Evolutionary conservation across 75 land plant genomes (phyloP).

Genomic region (Isoetes taiwanensis): DNA sequence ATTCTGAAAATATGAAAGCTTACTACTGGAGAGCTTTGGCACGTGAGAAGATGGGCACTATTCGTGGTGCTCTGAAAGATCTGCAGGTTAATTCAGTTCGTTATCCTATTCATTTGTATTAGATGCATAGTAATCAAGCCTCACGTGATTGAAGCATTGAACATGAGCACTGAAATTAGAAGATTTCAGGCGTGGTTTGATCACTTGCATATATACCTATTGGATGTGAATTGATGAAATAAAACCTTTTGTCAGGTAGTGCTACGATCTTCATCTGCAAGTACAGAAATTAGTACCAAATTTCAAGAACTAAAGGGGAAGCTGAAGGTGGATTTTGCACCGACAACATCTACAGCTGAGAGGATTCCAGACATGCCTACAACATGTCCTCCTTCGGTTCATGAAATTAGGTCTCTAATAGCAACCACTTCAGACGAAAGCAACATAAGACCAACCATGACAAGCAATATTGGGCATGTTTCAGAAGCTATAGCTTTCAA

Average conservation of each 20-base stretch:
- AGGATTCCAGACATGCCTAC: neutral
- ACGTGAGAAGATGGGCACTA: neutral
- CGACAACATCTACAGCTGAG: neutral
- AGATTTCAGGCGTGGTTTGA: neutral
- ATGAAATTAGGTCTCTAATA: neutral
- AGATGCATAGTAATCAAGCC: neutral
- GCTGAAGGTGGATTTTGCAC: neutral
- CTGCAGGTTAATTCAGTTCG: slow-evolving; percentile 5
- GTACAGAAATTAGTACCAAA: neutral
- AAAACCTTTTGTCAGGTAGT: neutral
- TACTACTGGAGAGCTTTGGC: slow-evolving; percentile 19
- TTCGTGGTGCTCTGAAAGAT: slow-evolving; percentile 18
- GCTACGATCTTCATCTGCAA: too few relatives aligned
- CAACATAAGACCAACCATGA: neutral
- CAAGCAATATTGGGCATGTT: neutral
- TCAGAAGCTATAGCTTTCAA: neutral
- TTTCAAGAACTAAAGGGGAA: neutral
- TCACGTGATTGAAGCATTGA: neutral
- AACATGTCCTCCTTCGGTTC: neutral
- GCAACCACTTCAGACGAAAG: neutral
- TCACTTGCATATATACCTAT: neutral
- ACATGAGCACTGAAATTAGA: neutral
- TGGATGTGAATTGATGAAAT: neutral
- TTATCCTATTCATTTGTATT: neutral
- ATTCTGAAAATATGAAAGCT: slow-evolving; percentile 15